A percentile compares a stretch with the other conserved stretches of the same genome.
Evolutionary conservation across 176 grass and related monocot genomes (phyloP).

Genomic region (Tuctoria greenei): DNA sequence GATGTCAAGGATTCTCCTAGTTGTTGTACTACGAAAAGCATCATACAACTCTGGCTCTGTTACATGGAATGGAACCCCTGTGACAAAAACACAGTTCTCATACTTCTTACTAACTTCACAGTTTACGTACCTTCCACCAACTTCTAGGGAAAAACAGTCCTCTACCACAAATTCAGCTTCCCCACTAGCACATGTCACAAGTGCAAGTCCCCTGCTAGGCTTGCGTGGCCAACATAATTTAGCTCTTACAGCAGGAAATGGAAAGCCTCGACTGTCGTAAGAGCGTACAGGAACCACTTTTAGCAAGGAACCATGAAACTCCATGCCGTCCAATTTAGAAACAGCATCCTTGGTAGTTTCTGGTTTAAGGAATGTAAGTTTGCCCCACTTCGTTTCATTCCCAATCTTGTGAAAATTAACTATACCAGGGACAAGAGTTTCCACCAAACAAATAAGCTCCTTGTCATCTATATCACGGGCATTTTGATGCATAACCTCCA

Average conservation of each 20-base stretch:
- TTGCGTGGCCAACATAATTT: constrained; percentile 74
- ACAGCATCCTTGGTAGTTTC: constrained; percentile 68
- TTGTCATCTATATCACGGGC: constrained; percentile 60
- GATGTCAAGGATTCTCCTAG: constrained; percentile 63
- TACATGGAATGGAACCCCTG: constrained; percentile 61
- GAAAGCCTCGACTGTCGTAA: constrained; percentile 44
- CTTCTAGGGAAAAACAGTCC: constrained; percentile 57
- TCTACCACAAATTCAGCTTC: constrained; percentile 65
- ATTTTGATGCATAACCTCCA: constrained; percentile 84
- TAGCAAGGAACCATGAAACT: constrained; percentile 69
- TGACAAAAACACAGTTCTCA: constrained; percentile 69
- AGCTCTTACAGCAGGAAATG: constrained; percentile 77
- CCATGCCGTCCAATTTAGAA: constrained; percentile 58
- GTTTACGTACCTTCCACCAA: constrained; percentile 68
- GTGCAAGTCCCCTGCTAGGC: constrained; percentile 61
- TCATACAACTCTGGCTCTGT: constrained; percentile 69
- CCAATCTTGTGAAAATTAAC: constrained; percentile 54
- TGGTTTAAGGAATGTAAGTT: constrained; percentile 78
- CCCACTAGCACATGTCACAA: constrained; percentile 59
- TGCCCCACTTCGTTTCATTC: constrained; percentile 72
- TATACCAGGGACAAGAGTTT: constrained; percentile 53
- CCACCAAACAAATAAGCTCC: constrained; percentile 70
- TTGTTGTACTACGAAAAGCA: constrained; percentile 50
- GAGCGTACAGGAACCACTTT: constrained; percentile 55
- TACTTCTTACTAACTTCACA: constrained; percentile 64